Evolutionary conservation across 768 basidiomycete genomes (phyloP).

Genomic region (Podaxis sp.): DNA sequence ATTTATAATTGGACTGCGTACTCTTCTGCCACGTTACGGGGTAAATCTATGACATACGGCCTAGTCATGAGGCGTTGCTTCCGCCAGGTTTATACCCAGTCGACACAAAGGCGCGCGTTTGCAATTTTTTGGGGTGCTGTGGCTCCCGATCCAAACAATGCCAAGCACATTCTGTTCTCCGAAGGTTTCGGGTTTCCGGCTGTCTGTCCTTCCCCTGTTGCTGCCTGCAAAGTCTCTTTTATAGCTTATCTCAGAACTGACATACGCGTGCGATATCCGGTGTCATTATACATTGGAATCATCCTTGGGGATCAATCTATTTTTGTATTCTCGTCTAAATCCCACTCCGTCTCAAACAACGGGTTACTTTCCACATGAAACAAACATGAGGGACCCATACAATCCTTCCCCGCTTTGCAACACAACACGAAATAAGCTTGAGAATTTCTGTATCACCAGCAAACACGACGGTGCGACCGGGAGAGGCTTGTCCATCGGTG

Average conservation of each 20-base stretch:
- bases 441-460: not conserved
- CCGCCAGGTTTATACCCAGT: not conserved
- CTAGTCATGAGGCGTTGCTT: not conserved
- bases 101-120: not conserved
- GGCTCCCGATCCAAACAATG: not conserved
- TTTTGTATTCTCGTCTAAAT: not conserved
- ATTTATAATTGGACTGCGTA: not conserved
- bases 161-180: not conserved
- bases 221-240: not conserved
- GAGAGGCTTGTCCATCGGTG: not conserved
- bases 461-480: not conserved
- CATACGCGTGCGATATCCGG: not conserved
- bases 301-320: not conserved
- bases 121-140: not conserved
- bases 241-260: not conserved
- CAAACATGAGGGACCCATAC: slow-evolving; percentile 1
- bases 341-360: not conserved
- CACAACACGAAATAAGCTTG: not conserved
- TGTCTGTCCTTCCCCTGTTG: not conserved
- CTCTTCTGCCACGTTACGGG: not conserved
- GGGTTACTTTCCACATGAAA: not conserved
- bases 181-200: not conserved
- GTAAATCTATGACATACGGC: not conserved
- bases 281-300: not conserved
- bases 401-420: not conserved